Percentiles rank a stretch among this genome's conserved stretches.
These are phyloP conservation scores for Neonectria neomacrospora DNA, from an alignment of 2,329 filamentous ascomycete species.

Conservation along the genomic window DNA sequence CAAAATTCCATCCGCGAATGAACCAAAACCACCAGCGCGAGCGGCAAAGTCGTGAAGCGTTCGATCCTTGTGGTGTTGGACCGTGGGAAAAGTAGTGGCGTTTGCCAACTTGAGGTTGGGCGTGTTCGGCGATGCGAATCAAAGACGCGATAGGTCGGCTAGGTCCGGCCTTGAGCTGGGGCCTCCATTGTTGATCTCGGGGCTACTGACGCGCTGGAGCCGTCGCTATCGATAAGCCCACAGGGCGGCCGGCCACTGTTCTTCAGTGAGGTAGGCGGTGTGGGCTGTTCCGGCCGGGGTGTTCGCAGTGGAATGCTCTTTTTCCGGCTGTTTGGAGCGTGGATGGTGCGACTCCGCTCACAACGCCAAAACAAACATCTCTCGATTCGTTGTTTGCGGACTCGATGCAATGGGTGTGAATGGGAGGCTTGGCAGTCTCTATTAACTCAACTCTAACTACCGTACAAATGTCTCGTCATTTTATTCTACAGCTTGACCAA, in stretches of 20 bases:
- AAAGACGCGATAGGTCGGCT: conserved; percentile 20
- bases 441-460: neutral
- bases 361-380: neutral
- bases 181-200: conserved; percentile 19
- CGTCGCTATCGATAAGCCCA: conserved; percentile 14
- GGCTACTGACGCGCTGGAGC: conserved; percentile 18
- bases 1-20: neutral
- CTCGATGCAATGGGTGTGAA: neutral
- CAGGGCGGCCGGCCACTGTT: neutral
- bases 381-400: neutral
- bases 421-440: too few relatives aligned
- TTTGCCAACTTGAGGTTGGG: neutral
- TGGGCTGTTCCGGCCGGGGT: neutral
- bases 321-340: neutral
- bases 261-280: neutral
- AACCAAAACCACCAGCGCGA: neutral
- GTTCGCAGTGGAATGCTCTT: neutral
- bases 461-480: neutral
- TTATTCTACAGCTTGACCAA: conserved; percentile 40
- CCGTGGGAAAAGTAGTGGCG: neutral
- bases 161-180: conserved; percentile 7
- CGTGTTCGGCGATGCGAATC: conserved; percentile 15
- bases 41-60: neutral
- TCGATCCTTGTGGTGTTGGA: neutral
- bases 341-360: neutral